These are phyloP conservation scores for Hypoxylon trugodes DNA, from an alignment of 495 filamentous ascomycete genomes.

Conservation along the genomic window DNA sequence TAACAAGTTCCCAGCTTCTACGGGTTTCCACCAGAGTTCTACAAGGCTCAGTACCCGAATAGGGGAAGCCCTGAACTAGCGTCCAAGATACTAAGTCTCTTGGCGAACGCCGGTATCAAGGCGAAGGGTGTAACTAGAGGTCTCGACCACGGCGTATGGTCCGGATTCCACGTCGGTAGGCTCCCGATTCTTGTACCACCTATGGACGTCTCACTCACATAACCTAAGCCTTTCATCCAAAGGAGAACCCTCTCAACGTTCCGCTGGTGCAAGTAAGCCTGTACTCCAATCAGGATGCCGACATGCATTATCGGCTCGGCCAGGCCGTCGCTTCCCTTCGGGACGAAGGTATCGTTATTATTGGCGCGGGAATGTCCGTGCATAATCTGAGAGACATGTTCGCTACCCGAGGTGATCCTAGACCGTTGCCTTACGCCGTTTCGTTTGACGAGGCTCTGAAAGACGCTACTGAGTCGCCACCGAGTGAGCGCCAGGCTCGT, in stretches of 20 bases:
- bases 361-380: slow-evolving; percentile 86
- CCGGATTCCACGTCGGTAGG: slow-evolving; percentile 67
- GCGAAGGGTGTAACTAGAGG: slow-evolving; percentile 71
- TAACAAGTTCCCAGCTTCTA: too few relatives aligned
- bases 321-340: slow-evolving; percentile 72
- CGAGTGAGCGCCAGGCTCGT: slow-evolving; percentile 64
- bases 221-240: slow-evolving; percentile 66
- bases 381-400: slow-evolving; percentile 80
- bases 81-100: slow-evolving; percentile 65
- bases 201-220: slow-evolving; percentile 17
- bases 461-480: slow-evolving; percentile 66
- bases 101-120: slow-evolving; percentile 68
- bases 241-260: slow-evolving; percentile 76
- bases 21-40: slow-evolving; percentile 72
- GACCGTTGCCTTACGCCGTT: slow-evolving; percentile 69
- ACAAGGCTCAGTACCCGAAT: slow-evolving; percentile 73
- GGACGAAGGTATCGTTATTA: slow-evolving; percentile 75
- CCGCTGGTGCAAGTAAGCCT: slow-evolving; percentile 86
- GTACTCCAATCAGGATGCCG: slow-evolving; percentile 72
- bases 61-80: slow-evolving; percentile 73
- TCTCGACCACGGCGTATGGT: slow-evolving; percentile 85
- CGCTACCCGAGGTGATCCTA: slow-evolving; percentile 53
- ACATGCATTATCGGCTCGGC: slow-evolving; percentile 76
- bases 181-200: slow-evolving; percentile 48
- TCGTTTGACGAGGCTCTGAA: slow-evolving; percentile 83